Percentiles rank a stretch among this genome's conserved stretches.
These are phyloP conservation scores for Leccinum pachyderme DNA, from an alignment of 1,284 basidiomycete genomes.

Conservation along the genomic window DNA sequence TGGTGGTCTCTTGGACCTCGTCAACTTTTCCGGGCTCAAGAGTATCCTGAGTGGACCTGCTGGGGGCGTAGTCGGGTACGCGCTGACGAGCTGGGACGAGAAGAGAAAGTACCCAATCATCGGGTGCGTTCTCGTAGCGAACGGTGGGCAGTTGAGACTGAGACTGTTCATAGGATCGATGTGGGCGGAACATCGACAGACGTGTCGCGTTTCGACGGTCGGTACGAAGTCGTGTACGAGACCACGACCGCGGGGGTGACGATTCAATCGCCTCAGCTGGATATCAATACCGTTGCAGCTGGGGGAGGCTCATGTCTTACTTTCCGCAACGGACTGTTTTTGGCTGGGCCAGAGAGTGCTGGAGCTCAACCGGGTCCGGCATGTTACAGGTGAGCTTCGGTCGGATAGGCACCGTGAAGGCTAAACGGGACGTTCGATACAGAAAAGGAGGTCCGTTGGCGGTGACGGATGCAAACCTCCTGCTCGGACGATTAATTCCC, in stretches of 20 bases:
- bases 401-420: neutral
- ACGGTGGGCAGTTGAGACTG: neutral
- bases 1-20: constrained; percentile 69
- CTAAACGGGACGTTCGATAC: neutral
- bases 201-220: constrained; percentile 74
- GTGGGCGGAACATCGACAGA: constrained; percentile 80
- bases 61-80: constrained; percentile 77
- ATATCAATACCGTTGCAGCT: constrained; percentile 77
- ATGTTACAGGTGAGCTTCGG: constrained; percentile 53
- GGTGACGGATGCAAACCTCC: constrained; percentile 73
- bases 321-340: constrained; percentile 54
- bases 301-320: constrained; percentile 62
- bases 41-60: constrained; percentile 77
- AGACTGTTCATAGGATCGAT: constrained; percentile 46
- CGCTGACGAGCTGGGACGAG: constrained; percentile 68
- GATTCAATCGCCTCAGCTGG: constrained; percentile 74
- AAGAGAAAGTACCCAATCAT: constrained; percentile 58
- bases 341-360: constrained; percentile 68
- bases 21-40: constrained; percentile 75
- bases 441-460: constrained; percentile 74
- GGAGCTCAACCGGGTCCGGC: constrained; percentile 75
- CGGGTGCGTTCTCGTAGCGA: constrained; percentile 41
- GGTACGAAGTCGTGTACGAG: constrained; percentile 77
- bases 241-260: constrained; percentile 80
- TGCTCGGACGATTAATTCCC: constrained; percentile 71